Conservation (phyloP, 1,284 basidiomycete species). For the Papiliotrema fonsecae region DNA sequence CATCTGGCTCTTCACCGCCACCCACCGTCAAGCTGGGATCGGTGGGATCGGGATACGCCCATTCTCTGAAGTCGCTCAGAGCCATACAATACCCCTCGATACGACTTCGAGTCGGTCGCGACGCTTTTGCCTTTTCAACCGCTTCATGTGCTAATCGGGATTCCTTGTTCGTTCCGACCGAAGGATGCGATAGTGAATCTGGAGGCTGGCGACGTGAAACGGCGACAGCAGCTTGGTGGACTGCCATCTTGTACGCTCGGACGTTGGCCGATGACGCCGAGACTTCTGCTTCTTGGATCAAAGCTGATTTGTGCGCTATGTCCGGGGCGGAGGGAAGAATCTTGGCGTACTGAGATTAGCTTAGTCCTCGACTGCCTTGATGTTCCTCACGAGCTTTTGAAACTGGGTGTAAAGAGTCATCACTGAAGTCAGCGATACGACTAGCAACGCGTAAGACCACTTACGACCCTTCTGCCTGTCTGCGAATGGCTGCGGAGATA, state of each 20-base stretch:
- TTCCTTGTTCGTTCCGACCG: conserved; percentile 74
- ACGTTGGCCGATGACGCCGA: conserved; percentile 29
- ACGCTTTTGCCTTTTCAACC: conserved; percentile 56
- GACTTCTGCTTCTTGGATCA: conserved; percentile 38
- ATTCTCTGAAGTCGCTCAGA: conserved; percentile 57
- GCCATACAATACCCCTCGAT: conserved; percentile 61
- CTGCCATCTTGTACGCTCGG: conserved; percentile 40
- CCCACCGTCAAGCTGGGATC: conserved; percentile 49
- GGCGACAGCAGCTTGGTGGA: conserved; percentile 44
- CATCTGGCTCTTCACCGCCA: conserved; percentile 56
- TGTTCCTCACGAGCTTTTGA: conserved; percentile 29
- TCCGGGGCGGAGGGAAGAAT: conserved; percentile 27
- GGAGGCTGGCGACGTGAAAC: conserved; percentile 59
- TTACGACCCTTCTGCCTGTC: conserved; percentile 39
- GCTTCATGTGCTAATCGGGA: conserved; percentile 58
- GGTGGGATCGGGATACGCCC: conserved; percentile 69
- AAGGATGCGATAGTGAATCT: conserved; percentile 59
- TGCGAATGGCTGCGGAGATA: conserved; percentile 29
- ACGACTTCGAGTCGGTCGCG: conserved; percentile 54
- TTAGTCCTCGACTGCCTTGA: not conserved
- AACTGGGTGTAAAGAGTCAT: conserved; percentile 37
- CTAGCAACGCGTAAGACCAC: conserved; percentile 3
- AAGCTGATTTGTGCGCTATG: conserved; percentile 32
- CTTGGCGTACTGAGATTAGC: conserved; percentile 22
- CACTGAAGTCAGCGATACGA: conserved; percentile 19